Conservation (phyloP, 1,284 basidiomycete species). For the Phellopilus nigrolimitatus region DNA sequence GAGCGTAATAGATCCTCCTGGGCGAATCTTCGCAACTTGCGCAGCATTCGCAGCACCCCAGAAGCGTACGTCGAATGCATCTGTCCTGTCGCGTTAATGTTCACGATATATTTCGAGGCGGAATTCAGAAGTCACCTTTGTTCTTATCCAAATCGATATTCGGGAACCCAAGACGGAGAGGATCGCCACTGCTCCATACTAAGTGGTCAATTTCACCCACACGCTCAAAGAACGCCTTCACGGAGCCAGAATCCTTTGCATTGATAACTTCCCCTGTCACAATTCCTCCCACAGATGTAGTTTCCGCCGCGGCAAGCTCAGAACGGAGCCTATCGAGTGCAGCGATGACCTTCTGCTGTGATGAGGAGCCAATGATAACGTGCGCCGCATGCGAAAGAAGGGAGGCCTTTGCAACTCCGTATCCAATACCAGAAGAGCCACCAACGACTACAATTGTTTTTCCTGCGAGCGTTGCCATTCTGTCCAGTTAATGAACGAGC, state of each 20-base stretch:
- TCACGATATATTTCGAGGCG: not conserved
- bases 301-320: slow-evolving; percentile 3
- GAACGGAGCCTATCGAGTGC: slow-evolving; percentile 13
- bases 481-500: not conserved
- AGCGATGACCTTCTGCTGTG: slow-evolving; percentile 13
- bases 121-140: slow-evolving; percentile 13
- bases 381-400: slow-evolving; percentile 18
- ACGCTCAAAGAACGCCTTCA: slow-evolving; percentile 19
- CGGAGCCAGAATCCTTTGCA: slow-evolving; percentile 6
- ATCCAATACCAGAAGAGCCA: slow-evolving; percentile 23
- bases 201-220: slow-evolving; percentile 24
- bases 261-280: slow-evolving; percentile 20
- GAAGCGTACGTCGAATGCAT: slow-evolving; percentile 23
- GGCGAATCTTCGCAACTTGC: slow-evolving; percentile 20
- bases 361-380: slow-evolving; percentile 22
- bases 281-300: slow-evolving; percentile 4
- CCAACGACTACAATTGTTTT: slow-evolving; percentile 22
- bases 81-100: not conserved
- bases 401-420: slow-evolving; percentile 20
- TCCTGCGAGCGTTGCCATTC: slow-evolving; percentile 21
- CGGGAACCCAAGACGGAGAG: slow-evolving; percentile 14
- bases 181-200: slow-evolving; percentile 23
- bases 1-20: slow-evolving; percentile 21
- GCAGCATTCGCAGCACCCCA: slow-evolving; percentile 24
- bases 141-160: slow-evolving; percentile 18